Percentiles rank a stretch among this genome's conserved stretches.
Evolutionary conservation across 2,329 filamentous ascomycete species (phyloP).

Genomic region (Orbilia quercus): DNA sequence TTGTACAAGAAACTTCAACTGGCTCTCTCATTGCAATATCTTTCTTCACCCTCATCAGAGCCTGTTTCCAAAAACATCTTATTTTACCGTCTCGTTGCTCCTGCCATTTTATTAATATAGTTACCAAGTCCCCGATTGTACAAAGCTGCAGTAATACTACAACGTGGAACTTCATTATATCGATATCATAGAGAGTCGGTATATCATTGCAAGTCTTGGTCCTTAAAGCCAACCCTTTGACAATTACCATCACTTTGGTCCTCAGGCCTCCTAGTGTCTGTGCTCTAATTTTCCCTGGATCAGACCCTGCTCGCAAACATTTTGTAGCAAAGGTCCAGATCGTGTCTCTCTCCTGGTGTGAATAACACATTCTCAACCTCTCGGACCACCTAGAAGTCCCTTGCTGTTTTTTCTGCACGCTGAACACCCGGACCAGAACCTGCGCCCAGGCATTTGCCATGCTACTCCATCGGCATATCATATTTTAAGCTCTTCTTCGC

Average conservation of each 20-base stretch:
- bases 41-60: not conserved
- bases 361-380: not conserved
- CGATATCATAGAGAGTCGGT: constrained; percentile 7
- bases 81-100: not conserved
- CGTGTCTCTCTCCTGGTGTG: not conserved
- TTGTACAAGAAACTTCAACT: too few relatives aligned
- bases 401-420: constrained; percentile 11
- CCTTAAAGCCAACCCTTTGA: not conserved
- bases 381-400: not conserved
- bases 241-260: constrained; percentile 6
- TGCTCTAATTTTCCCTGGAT: not conserved
- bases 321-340: not conserved
- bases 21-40: constrained; percentile 5
- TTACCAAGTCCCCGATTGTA: constrained; percentile 8
- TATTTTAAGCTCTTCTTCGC: not conserved
- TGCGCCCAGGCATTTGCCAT: constrained; percentile 3
- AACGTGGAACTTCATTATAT: constrained; percentile 13
- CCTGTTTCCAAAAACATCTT: not conserved
- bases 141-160: constrained; percentile 9
- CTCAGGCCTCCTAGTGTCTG: not conserved
- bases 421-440: not conserved
- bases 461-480: not conserved
- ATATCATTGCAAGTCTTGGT: too few relatives aligned
- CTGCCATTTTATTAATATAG: not conserved
- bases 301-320: constrained; percentile 11